Base-by-base conservation (phyloP, 495 filamentous ascomycete species). In the Aspergillus sclerotioniger region DNA sequence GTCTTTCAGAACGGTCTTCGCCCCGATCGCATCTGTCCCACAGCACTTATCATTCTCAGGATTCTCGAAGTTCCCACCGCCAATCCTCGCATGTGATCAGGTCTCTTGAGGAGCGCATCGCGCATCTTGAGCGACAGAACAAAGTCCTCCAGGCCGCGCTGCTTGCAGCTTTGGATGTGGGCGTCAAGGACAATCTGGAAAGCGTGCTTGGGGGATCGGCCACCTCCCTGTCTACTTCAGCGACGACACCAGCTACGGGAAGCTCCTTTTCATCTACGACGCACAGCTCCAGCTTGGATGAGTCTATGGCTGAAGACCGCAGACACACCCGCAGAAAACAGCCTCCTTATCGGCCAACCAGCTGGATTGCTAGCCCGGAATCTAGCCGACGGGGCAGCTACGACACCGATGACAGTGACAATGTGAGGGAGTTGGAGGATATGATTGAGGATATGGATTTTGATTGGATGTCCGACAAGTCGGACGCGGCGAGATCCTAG, bases 101-200 rank as follows among this genome's bases (percentile, higher is more conserved):
- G 32, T 54, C 60, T 13, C 67, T 79, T 1, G 75, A 77, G 56
- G 67, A 69, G 20, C 73, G 76, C 6, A 66, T 79, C 16, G 67
- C 71, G 8, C 69, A 74, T 25, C 68, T 79, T 2, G 75, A 77
- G 41, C 74, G 71, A 17, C 76, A 79, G 25, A 79, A 79, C 60
- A 72, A 72, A 45, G 67, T 75, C n/a, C 72, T 79, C 9, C 75
- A 77, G 39, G 76, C 76, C 8, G 76, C 76, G 50, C 69, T 79
- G 13, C 53, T 77, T 29, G 73, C 75, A 1, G 73, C 75, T 17
- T 60, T 77, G 25, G 72, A 75, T 60, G 71, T 69, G 7, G 67
- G 68, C 12, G 67, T 58, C 4, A 71, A 71, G 51, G 57, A 58
- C 9, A 70, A 65, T 43, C 52, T 72, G 1, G 67, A 70, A 3